A percentile compares a stretch with the other conserved stretches of the same genome.
phyloP scores from a whole-genome alignment of 495 filamentous ascomycete genomes.

The Barbatosphaeria neglecta region DNA sequence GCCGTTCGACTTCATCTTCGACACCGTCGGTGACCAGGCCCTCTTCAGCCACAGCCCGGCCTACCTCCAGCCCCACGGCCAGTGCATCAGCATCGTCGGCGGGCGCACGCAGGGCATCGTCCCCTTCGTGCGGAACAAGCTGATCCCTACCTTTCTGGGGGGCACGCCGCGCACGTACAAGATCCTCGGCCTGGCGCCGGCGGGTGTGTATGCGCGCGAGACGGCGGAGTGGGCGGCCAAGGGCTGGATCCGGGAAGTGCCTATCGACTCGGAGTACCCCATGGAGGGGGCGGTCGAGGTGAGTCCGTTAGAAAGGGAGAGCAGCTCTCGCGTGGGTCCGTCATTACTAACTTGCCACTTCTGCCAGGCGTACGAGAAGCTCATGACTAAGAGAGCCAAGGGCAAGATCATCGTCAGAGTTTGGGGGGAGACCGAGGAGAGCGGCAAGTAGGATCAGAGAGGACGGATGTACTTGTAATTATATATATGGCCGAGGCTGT shows the following conservation, averaged over 20 bases:
- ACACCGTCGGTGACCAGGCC: slow-evolving; percentile 22
- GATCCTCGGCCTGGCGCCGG: slow-evolving; percentile 18
- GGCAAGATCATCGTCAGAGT: slow-evolving; percentile 28
- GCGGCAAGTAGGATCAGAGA: not conserved
- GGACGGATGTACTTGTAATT: not conserved
- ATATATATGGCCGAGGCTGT: too few relatives aligned
- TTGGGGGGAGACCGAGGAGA: not conserved
- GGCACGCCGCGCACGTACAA: slow-evolving; percentile 24
- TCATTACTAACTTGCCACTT: not conserved
- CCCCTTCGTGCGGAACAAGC: slow-evolving; percentile 18
- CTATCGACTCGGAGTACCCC: slow-evolving; percentile 24
- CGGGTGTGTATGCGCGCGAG: slow-evolving; percentile 11
- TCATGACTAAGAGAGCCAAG: slow-evolving; percentile 20
- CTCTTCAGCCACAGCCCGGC: slow-evolving; percentile 17
- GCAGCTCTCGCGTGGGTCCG: too few relatives aligned
- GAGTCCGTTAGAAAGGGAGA: too few relatives aligned
- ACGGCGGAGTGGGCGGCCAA: slow-evolving; percentile 13
- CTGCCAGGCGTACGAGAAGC: slow-evolving; percentile 18
- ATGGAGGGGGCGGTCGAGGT: slow-evolving; percentile 20
- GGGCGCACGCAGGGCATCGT: slow-evolving; percentile 15
- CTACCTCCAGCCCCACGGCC: slow-evolving; percentile 24
- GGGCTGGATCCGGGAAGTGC: slow-evolving; percentile 16
- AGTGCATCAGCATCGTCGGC: slow-evolving; percentile 25
- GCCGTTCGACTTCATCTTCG: slow-evolving; percentile 27
- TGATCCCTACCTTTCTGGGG: slow-evolving; percentile 22